phyloP scores from a whole-genome alignment of 2,329 filamentous ascomycete genomes.

The Phyllachora maydis region DNA sequence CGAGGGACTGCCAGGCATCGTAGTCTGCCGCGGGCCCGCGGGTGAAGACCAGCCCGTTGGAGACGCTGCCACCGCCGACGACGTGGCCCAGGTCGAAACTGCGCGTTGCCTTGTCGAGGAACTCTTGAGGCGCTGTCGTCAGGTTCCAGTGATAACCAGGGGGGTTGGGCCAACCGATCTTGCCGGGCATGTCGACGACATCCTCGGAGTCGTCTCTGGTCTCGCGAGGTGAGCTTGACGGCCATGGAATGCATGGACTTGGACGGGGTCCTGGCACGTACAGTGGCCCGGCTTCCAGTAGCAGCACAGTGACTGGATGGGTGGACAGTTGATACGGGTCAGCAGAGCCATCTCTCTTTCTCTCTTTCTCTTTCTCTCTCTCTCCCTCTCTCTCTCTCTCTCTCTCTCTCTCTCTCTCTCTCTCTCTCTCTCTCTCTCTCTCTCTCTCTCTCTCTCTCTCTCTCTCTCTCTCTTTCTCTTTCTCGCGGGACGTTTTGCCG shows the following conservation, averaged over 20 bases:
- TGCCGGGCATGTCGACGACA: constrained; percentile 4
- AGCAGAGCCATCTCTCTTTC: too few species aligned
- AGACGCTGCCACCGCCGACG: constrained; percentile 15
- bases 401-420: too few species aligned
- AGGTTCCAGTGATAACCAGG: constrained; percentile 11
- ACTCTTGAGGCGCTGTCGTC: constrained; percentile 10
- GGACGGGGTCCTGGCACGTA: not conserved
- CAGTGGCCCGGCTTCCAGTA: not conserved
- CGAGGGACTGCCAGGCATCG: constrained; percentile 17
- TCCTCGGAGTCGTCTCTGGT: constrained; percentile 1
- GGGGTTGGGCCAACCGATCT: constrained; percentile 4
- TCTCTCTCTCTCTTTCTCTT: too few species aligned
- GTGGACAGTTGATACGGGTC: not conserved
- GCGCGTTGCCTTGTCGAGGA: constrained; percentile 13
- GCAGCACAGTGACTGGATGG: not conserved
- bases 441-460: too few species aligned
- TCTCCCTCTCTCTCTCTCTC: too few species aligned
- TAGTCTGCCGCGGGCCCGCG: constrained; percentile 15
- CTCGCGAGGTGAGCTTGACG: too few species aligned
- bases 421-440: too few species aligned
- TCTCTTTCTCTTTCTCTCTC: too few species aligned
- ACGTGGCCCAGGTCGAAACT: constrained; percentile 14
- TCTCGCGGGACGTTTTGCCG: too few species aligned
- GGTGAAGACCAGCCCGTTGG: constrained; percentile 19
- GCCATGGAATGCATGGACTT: not conserved